A percentile compares a stretch with the other conserved stretches of the same genome.
Conservation (phyloP, 139 green algal species). For the Chlamydomonas eustigma region DNA sequence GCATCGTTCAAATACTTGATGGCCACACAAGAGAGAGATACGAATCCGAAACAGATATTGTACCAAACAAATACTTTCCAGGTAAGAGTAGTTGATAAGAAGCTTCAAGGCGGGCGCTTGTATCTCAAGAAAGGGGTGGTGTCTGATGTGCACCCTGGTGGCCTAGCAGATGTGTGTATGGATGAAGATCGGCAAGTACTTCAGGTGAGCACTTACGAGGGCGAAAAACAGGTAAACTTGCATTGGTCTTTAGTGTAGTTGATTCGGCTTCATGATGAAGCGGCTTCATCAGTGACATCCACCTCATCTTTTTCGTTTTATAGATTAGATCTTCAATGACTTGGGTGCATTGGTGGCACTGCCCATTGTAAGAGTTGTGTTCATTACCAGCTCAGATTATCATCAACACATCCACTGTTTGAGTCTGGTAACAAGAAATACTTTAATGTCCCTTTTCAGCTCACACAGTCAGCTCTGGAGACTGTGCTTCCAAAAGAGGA, state of each 20-base stretch:
- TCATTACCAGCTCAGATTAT: too few relatives aligned
- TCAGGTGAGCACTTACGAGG: constrained; percentile 13
- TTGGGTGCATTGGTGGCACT: too few relatives aligned
- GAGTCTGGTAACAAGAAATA: too few relatives aligned
- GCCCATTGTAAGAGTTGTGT: too few relatives aligned
- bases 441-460: too few relatives aligned
- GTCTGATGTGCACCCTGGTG: constrained; percentile 61
- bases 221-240: constrained; percentile 1
- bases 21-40: too few relatives aligned
- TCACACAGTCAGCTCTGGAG: constrained; percentile 62
- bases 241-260: not conserved
- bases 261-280: not conserved
- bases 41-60: too few relatives aligned
- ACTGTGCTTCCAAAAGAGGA: constrained; percentile 68
- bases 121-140: constrained; percentile 77
- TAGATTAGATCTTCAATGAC: too few relatives aligned
- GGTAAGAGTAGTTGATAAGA: constrained; percentile 71
- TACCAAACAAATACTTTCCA: too few relatives aligned
- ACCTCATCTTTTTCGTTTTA: not conserved
- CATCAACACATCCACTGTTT: too few relatives aligned
- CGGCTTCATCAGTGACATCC: not conserved
- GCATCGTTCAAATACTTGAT: too few relatives aligned
- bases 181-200: constrained; percentile 44
- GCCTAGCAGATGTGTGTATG: constrained; percentile 55
- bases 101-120: constrained; percentile 40